Base-by-base conservation (phyloP, 2,329 filamentous ascomycete genomes). In the Sclerotinia subarctica region DNA sequence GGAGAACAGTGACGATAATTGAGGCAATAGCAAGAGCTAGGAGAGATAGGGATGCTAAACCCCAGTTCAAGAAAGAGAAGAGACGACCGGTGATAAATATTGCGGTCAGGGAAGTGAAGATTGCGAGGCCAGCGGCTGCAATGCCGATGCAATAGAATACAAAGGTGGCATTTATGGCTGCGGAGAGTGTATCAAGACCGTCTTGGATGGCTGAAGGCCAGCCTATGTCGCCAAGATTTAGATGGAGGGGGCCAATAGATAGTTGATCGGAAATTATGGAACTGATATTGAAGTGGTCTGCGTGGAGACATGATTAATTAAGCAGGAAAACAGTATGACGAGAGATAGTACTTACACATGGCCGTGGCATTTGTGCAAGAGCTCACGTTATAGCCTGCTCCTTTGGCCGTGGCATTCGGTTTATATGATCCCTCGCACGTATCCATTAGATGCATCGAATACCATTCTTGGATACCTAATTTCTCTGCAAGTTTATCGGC, bases 1-100 rank as follows among this genome's bases (percentile, higher is more conserved):
- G 82, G 5, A 88, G 77, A 24, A 90, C 89, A 0, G 86, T 90
- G 35, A 88, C 86, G 32, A 94, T 89, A 73, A 92, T 92, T 26
- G 90, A 94, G 59, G 90, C 88, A 64, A 89, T 88, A 4, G 90
- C 90, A 73, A 90, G 83, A 17, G 87, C 79, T 8, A 86, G 52
- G 70, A 87, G 85, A 0, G 83, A 67, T 59, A 77, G 67, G 53
- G 80, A 74, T 24, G 83, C 78, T 11, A 87, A 73, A 8, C 81
- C 72, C 59, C 84, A 78, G 73, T 87, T 86, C 57, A 83, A 72
- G 26, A 82, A 77, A 2, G 83, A 81, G n/a, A 81, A 78, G 26
- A 84, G 72, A 1, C 81, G 75, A 1, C 78, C 75, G 17, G 78
- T 67, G 1, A 72, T 70, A 71, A 86, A 80, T 64, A 86, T 69